Base-by-base conservation (phyloP, 1,139 yeast species). In the Yamadazyma atmosphaerica region DNA sequence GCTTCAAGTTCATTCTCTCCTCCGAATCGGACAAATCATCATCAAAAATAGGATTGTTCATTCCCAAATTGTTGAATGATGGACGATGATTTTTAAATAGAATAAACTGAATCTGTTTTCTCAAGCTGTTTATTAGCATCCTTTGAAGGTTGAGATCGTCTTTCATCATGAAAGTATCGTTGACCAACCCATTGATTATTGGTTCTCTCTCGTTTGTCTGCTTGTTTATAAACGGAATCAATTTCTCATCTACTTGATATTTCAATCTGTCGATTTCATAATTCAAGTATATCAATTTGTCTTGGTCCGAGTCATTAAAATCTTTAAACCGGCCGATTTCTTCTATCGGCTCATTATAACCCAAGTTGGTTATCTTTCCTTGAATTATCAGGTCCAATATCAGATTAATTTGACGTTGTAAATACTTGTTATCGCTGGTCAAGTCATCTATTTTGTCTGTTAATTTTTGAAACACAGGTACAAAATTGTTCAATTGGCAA, bases 61-160 rank as follows among this genome's bases (percentile, higher is more conserved):
- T 34, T 4, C 40, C 36, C 23, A 43, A 21, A 2, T 42, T 42
- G 33, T 35, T 38, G 35, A 46, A 48, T 22, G 51, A 25, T 63
- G 56, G 52, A n/a, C 52, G 35, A 27, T 48, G 52, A 23, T 77
- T 61, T 14, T 72, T 63, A 44, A 74, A 66, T 39, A 74, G 44
- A 45, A 76, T 56, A 44, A 71, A 76, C 42, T 76, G 81, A 22
- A 77, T 55, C 46, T 77, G 82, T 44, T 77, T 78, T 31, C 81
- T 54, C 25, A 77, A 51, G 41, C 77, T 71, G 47, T 67, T 70
- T 30, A 77, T 58, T 36, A 71, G 58, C 45, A 71, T 57, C 35
- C 79, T 49, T 42, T 76, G 81, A 35, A 65, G 52, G 43, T 65
- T 72, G 49, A 77, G 45, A 42, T 77, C 81, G 36, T 77, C 81